Evolutionary conservation across 2,329 filamentous ascomycete genomes (phyloP).

Genomic region (Colletotrichum karsti): DNA sequence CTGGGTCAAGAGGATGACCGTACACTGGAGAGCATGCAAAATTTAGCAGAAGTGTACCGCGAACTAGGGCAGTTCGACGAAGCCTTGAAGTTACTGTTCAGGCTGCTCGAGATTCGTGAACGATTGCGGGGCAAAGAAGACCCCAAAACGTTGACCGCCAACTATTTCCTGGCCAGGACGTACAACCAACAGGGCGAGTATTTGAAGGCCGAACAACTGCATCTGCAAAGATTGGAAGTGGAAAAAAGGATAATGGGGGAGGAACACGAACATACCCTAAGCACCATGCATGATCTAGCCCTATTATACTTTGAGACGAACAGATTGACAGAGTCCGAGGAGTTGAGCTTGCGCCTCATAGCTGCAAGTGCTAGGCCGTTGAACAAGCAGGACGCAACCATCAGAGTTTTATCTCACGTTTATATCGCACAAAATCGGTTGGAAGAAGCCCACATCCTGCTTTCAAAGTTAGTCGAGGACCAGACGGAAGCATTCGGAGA

Average conservation of each 20-base stretch:
- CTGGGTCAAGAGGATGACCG: no score
- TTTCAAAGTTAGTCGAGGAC: no score
- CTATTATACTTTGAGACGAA: rapidly evolving
- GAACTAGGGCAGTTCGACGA: no score
- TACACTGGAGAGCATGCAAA: no score
- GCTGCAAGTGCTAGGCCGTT: background rate
- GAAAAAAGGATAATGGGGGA: background rate
- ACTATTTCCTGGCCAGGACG: background rate
- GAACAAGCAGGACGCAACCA: no score
- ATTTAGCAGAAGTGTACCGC: no score
- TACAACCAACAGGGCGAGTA: background rate
- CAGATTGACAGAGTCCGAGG: background rate
- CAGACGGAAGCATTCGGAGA: no score
- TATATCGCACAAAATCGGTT: background rate
- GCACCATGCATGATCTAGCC: rapidly evolving
- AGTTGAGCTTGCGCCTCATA: background rate
- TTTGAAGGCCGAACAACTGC: background rate
- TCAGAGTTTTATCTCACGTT: background rate
- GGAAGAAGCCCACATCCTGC: background rate
- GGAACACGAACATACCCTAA: background rate
- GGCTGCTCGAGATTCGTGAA: no score
- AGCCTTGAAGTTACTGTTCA: no score
- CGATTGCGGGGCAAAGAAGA: no score
- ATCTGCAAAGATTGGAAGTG: background rate
- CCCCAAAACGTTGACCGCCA: no score